These are phyloP conservation scores for Aspergillus neotritici DNA, from an alignment of 2,329 filamentous ascomycete species.

Conservation along the genomic window DNA sequence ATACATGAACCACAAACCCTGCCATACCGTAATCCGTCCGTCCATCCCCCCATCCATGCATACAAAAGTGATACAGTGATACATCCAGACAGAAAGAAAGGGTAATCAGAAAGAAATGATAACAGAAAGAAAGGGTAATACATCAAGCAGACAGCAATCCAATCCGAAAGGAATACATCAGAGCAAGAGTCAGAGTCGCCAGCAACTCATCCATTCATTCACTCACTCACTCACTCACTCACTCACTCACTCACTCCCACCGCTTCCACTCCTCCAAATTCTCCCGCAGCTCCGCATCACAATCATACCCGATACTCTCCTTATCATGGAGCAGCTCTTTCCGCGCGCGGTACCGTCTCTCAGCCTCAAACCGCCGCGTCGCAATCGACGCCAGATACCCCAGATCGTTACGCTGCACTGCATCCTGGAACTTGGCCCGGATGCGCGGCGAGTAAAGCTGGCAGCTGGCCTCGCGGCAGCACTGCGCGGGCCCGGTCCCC, in stretches of 20 bases:
- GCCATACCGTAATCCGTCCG: too few species aligned
- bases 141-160: too few species aligned
- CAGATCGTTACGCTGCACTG: slow-evolving; percentile 62
- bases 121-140: too few species aligned
- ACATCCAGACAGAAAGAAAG: too few species aligned
- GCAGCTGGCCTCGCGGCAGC: slow-evolving; percentile 50
- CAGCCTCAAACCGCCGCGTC: slow-evolving; percentile 52
- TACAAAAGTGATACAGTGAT: too few species aligned
- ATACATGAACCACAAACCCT: too few species aligned
- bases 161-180: slow-evolving; percentile 1
- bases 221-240: too few species aligned
- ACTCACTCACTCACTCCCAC: too few species aligned
- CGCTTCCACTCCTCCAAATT: slow-evolving; percentile 49
- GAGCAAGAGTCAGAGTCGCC: slow-evolving; percentile 4
- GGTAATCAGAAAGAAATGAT: too few species aligned
- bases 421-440: slow-evolving; percentile 64
- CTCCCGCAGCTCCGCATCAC: slow-evolving; percentile 43
- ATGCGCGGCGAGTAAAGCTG: slow-evolving; percentile 78
- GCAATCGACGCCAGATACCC: slow-evolving; percentile 59
- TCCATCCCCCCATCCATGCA: too few species aligned
- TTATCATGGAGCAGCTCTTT: slow-evolving; percentile 51
- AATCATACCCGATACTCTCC: slow-evolving; percentile 54
- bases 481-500: slow-evolving; percentile 38
- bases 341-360: slow-evolving; percentile 54
- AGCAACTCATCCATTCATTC: slow-evolving; percentile 1